Base-by-base conservation (phyloP, 352 stramenopile genomes). In the Phytopythium mirpurense region DNA sequence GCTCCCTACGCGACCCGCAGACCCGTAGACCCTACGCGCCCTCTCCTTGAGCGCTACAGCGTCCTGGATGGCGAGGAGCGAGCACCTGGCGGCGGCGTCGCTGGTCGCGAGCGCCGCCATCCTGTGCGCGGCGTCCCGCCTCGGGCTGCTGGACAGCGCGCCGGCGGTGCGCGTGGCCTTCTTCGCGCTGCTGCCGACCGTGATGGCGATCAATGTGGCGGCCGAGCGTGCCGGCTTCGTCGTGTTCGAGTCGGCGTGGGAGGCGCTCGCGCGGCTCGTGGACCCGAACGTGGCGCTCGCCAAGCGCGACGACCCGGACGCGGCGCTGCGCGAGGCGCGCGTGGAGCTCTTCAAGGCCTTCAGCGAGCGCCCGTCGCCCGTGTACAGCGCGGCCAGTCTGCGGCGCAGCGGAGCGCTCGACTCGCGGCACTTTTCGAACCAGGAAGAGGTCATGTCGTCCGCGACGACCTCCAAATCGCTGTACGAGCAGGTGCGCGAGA, bases 401-500 rank as follows among this genome's bases (percentile, higher is more conserved):
- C 44, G 44, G 1, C 42, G 46, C 16, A 23, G 31, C 14, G 44
- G n/a, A 0, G 46, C 32, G 23, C 36, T 27, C n/a, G 72, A 54
- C 26, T 6, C 40, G 40, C 40, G 40, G 40, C 10, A 46, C 11
- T 14, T 46, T 12, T 46, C 40, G 21, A 68, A 54, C 11, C 66
- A 72, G 8, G 49, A 54, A 21, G 67, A 76, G 38, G 29, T 78
- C 27, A 53, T 77, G 27, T 74, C 68, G 21, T 66, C 53, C 48
- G 65, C 55, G 26, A 73, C 70, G 18, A 78, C 59, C 32, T 62
- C 63, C 55, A 86, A 84, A 48, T 86, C 76, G 31, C 56, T 90
- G 11, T 90, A 90, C 37, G 76, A 88, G 23, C 74, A 86, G 38
- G 74, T 90, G 11, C 69, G 77, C 31, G 69, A 71, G 19, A 67